Conservation (phyloP, 2,329 filamentous ascomycete species). For the Septoria petroselini region DNA sequence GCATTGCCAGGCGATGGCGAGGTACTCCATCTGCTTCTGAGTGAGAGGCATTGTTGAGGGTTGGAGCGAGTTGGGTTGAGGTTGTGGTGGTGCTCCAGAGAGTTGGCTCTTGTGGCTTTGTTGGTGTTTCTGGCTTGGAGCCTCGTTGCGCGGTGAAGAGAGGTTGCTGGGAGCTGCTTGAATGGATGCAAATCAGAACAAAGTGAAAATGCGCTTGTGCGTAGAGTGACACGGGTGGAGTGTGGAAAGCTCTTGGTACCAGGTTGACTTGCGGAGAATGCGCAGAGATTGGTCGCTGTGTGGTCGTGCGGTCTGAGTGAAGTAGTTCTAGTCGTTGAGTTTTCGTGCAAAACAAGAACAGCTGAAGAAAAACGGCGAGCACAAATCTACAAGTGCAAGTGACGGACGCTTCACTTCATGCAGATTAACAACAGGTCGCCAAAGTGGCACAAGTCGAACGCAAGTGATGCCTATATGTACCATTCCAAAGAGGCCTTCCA, state of each 20-base stretch:
- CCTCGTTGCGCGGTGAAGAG: not conserved
- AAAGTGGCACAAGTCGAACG: constrained; percentile 7
- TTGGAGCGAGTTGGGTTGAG: not conserved
- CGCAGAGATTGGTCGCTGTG: too few species aligned
- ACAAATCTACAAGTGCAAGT: too few species aligned
- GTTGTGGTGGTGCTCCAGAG: not conserved
- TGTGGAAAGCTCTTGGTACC: not conserved
- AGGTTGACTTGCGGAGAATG: constrained; percentile 10
- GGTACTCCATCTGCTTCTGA: constrained; percentile 32
- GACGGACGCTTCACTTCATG: too few species aligned
- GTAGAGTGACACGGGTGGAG: too few species aligned
- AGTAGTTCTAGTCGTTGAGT: too few species aligned
- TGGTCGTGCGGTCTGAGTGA: too few species aligned
- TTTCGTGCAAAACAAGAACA: too few species aligned
- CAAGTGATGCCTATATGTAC: constrained; percentile 9
- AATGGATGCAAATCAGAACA: not conserved
- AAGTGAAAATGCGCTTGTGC: too few species aligned
- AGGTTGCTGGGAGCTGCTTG: not conserved
- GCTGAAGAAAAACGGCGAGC: too few species aligned
- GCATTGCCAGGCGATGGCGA: constrained; percentile 36
- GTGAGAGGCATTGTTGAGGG: constrained; percentile 27
- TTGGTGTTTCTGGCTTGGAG: not conserved
- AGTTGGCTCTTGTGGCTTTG: not conserved
- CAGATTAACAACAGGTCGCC: constrained; percentile 7
- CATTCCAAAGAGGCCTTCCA: not conserved